Evolutionary conservation across 768 basidiomycete species (phyloP).

Genomic region (Amanita polypyramis): DNA sequence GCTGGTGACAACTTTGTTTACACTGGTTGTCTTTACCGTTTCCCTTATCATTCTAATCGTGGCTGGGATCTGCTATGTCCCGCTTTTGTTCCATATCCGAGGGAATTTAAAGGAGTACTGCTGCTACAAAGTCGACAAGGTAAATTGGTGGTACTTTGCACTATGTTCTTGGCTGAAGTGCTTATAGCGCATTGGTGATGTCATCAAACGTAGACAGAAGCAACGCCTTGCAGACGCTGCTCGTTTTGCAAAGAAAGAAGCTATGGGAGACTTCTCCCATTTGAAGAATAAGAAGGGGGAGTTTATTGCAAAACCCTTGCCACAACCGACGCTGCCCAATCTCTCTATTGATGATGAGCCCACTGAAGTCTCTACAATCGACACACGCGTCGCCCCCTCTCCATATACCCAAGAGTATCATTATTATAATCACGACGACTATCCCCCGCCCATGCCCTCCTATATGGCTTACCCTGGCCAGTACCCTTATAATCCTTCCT

Average conservation of each 20-base stretch:
- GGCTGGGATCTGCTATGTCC: constrained; percentile 85
- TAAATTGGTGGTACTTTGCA: constrained; percentile 17
- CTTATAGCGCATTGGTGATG: constrained; percentile 75
- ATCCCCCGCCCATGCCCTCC: constrained; percentile 68
- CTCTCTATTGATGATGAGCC: constrained; percentile 75
- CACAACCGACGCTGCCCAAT: constrained; percentile 92
- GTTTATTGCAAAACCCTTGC: constrained; percentile 65
- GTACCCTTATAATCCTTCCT: constrained; percentile 52
- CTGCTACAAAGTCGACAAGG: constrained; percentile 98
- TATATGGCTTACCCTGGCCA: constrained; percentile 59
- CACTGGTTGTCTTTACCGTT: constrained; percentile 78
- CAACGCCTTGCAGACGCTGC: constrained; percentile 76
- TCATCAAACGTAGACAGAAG: constrained; percentile 87
- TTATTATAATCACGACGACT: constrained; percentile 44
- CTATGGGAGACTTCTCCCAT: constrained; percentile 82
- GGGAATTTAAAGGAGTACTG: constrained; percentile 99
- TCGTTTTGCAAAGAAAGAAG: constrained; percentile 82
- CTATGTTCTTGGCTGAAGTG: neutral
- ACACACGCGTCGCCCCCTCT: constrained; percentile 42
- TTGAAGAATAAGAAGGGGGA: constrained; percentile 91
- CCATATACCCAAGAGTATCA: constrained; percentile 46
- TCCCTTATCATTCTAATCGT: constrained; percentile 72
- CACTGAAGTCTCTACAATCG: constrained; percentile 47
- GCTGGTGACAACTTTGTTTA: constrained; percentile 84
- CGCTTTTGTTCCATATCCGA: constrained; percentile 90